Evolutionary conservation across 345 rosid genomes (phyloP).

Genomic region (Balakata baccata): DNA sequence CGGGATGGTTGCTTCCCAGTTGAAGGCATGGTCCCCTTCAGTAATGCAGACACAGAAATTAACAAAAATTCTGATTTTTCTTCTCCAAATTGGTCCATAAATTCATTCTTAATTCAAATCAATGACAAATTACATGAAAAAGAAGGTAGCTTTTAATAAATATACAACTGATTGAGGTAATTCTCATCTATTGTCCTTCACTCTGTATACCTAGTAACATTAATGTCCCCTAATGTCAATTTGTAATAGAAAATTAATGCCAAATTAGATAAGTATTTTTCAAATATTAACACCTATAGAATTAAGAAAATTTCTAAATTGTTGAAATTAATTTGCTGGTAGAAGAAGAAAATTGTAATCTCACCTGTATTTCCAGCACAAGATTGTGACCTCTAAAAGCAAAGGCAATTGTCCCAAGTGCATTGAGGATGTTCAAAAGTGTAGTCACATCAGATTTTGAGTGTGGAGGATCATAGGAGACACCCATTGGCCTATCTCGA

Average conservation of each 20-base stretch:
- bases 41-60: background rate
- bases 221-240: no score
- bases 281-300: no score
- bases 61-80: background rate
- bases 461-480: slow-evolving; percentile 28
- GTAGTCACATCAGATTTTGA: background rate
- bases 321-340: no score
- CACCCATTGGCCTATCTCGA: slow-evolving; percentile 20
- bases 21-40: slow-evolving; percentile 66
- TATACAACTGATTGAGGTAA: no score
- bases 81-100: background rate
- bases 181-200: no score
- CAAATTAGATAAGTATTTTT: no score
- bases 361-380: slow-evolving; percentile 62
- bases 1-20: slow-evolving; percentile 44
- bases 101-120: background rate
- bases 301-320: no score
- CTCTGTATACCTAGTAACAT: no score
- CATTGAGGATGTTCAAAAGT: slow-evolving; percentile 33
- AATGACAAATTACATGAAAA: no score
- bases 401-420: slow-evolving; percentile 51
- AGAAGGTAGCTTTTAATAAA: no score
- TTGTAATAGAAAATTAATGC: no score
- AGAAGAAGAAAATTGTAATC: background rate
- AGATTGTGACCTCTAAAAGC: slow-evolving; percentile 69